Percentiles rank a stretch among this genome's conserved stretches.
Conservation (phyloP, 441 rosid species). For the Pelargonium cotyledonis region DNA sequence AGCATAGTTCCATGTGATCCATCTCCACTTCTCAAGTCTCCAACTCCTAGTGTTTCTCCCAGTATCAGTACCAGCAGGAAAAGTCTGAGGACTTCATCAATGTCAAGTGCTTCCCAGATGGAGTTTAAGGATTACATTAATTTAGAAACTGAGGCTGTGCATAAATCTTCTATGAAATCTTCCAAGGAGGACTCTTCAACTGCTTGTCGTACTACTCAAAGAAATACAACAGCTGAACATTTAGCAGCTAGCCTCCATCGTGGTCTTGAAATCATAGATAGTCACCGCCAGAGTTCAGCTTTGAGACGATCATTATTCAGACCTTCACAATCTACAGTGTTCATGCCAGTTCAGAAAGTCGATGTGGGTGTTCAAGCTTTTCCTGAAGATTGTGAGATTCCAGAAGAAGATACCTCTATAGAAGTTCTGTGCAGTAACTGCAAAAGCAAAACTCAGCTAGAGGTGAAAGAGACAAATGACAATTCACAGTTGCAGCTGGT, state of each 20-base stretch:
- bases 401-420: slow-evolving; percentile 32
- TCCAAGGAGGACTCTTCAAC: slow-evolving; percentile 21
- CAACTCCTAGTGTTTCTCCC: slow-evolving; percentile 88
- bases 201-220: slow-evolving; percentile 31
- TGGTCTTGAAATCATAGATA: slow-evolving; percentile 79
- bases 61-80: slow-evolving; percentile 64
- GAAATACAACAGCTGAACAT: slow-evolving; percentile 52
- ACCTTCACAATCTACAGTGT: slow-evolving; percentile 47
- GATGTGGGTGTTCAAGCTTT: slow-evolving; percentile 82
- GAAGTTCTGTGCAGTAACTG: slow-evolving; percentile 59
- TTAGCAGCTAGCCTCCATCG: slow-evolving; percentile 95
- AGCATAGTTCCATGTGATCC: slow-evolving; percentile 37
- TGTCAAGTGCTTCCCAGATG: slow-evolving; percentile 73
- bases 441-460: slow-evolving; percentile 38
- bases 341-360: slow-evolving; percentile 44
- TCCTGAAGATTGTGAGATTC: slow-evolving; percentile 37
- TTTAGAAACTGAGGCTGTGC: slow-evolving; percentile 29
- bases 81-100: slow-evolving; percentile 80
- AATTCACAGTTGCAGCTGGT: slow-evolving; percentile 60
- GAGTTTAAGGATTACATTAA: slow-evolving; percentile 38
- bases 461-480: slow-evolving; percentile 43
- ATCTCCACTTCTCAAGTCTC: slow-evolving; percentile 53
- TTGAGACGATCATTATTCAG: slow-evolving; percentile 65
- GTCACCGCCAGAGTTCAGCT: slow-evolving; percentile 64
- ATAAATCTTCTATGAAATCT: slow-evolving; percentile 36